These are phyloP conservation scores for Neurospora sp. DNA, from an alignment of 495 filamentous ascomycete species.

Conservation along the genomic window DNA sequence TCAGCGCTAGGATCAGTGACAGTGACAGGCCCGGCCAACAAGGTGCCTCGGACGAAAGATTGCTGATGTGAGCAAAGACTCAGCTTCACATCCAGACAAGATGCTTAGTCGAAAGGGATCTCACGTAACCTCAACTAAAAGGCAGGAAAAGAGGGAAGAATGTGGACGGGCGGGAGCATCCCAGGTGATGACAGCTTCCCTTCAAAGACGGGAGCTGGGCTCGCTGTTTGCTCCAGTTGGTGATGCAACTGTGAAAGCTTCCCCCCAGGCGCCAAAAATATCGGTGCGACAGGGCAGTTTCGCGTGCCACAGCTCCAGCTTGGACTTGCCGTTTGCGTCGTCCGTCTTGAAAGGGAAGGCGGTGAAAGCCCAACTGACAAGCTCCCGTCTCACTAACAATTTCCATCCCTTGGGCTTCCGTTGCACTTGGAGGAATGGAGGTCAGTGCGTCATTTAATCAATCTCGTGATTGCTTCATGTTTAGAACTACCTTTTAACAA, in stretches of 20 bases:
- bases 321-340: neutral
- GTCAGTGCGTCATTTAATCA: neutral
- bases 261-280: neutral
- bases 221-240: neutral
- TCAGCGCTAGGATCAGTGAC: neutral
- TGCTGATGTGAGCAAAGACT: neutral
- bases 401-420: neutral
- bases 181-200: neutral
- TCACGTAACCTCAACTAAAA: neutral
- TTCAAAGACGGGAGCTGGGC: neutral
- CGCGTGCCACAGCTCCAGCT: neutral
- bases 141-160: neutral
- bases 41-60: neutral
- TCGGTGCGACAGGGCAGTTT: conserved; percentile 1
- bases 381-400: neutral
- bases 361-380: neutral
- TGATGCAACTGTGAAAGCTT: neutral
- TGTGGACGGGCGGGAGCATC: neutral
- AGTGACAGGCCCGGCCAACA: neutral
- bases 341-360: neutral
- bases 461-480: neutral
- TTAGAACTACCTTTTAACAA: neutral
- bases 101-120: neutral
- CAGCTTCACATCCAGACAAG: neutral
- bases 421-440: neutral